Conservation (phyloP, 345 rosid species). For the Alliaria petiolata region DNA sequence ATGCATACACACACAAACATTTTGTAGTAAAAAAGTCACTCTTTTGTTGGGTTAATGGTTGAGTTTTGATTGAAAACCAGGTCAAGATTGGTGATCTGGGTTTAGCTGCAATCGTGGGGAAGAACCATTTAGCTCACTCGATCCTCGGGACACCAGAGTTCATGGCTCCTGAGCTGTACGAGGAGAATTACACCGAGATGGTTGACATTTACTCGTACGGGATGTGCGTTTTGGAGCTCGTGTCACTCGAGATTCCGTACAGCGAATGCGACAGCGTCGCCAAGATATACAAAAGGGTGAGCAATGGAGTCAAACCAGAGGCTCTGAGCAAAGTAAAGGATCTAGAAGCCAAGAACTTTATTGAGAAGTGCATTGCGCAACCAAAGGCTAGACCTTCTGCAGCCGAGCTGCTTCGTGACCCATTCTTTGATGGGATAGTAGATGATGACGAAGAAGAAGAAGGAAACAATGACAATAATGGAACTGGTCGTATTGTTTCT, state of each 20-base stretch:
- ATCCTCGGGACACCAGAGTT: constrained; percentile 86
- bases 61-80: constrained; percentile 25
- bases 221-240: constrained; percentile 86
- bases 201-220: constrained; percentile 88
- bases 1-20: neutral
- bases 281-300: constrained; percentile 75
- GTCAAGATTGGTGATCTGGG: constrained; percentile 94
- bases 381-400: constrained; percentile 71
- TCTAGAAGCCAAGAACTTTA: constrained; percentile 58
- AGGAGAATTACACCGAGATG: constrained; percentile 72
- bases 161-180: constrained; percentile 94
- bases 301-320: constrained; percentile 61
- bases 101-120: constrained; percentile 69
- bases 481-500: constrained; percentile 14
- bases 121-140: constrained; percentile 72
- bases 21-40: neutral
- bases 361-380: constrained; percentile 65
- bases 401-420: constrained; percentile 57
- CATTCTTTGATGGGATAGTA: constrained; percentile 56
- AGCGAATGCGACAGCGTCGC: constrained; percentile 74
- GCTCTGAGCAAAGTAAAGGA: constrained; percentile 59
- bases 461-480: constrained; percentile 12
- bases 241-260: constrained; percentile 69
- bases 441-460: constrained; percentile 50
- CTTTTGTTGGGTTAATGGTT: neutral